A percentile compares a stretch with the other conserved stretches of the same genome.
phyloP scores from a whole-genome alignment of 805 yeast species.

The Saitoella complicata region DNA sequence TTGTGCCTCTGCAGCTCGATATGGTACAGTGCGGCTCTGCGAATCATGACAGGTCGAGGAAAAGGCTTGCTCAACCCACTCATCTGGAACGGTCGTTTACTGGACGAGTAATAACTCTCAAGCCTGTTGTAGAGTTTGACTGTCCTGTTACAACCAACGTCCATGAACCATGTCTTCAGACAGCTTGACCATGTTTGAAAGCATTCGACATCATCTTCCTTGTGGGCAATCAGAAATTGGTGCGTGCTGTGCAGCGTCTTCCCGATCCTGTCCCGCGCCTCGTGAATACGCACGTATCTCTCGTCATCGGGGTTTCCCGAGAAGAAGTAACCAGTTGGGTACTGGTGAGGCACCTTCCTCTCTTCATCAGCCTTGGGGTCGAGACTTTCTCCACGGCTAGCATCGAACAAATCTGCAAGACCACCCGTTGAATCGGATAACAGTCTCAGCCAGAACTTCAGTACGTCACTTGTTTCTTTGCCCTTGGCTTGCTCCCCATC shows the following conservation, averaged over 20 bases:
- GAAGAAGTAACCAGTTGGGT: conserved; percentile 49
- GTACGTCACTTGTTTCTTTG: too few species aligned
- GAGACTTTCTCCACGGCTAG: conserved; percentile 13
- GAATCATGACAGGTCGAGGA: conserved; percentile 65
- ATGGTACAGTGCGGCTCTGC: conserved; percentile 58
- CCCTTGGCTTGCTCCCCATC: conserved; percentile 1
- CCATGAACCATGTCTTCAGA: conserved; percentile 60
- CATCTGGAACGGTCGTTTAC: conserved; percentile 44
- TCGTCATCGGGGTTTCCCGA: conserved; percentile 33
- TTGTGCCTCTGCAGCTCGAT: conserved; percentile 55
- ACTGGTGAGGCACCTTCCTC: conserved; percentile 40
- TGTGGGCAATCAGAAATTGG: conserved; percentile 29
- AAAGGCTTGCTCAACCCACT: conserved; percentile 49
- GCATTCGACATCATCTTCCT: conserved; percentile 47
- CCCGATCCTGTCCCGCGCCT: conserved; percentile 43
- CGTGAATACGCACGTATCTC: conserved; percentile 39
- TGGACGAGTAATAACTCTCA: conserved; percentile 36
- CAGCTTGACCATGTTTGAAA: conserved; percentile 47
- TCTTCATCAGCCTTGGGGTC: conserved; percentile 17
- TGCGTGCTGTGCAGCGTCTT: conserved; percentile 43
- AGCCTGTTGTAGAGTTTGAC: conserved; percentile 40
- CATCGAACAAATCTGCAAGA: conserved; percentile 15
- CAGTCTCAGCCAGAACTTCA: too few species aligned
- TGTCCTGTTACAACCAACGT: conserved; percentile 58
- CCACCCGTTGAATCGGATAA: conserved; percentile 5